A percentile compares a stretch with the other conserved stretches of the same genome.
phyloP scores from a whole-genome alignment of 1,139 yeast genomes.

The Suhomyces wounanorum region DNA sequence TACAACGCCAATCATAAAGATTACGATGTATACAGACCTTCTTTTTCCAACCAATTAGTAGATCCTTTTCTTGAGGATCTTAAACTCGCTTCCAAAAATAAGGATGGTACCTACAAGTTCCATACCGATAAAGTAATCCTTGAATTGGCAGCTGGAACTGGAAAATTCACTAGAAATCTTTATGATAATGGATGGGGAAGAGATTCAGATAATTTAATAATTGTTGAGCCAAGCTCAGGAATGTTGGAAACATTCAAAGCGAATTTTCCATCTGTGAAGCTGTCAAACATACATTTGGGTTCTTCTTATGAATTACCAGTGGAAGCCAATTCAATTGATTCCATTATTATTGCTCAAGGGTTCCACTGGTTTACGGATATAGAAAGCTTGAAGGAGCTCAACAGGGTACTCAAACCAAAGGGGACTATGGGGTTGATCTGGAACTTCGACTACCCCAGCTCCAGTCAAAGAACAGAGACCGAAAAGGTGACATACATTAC shows the following conservation, averaged over 20 bases:
- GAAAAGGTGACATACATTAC: constrained; percentile 12
- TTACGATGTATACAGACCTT: constrained; percentile 61
- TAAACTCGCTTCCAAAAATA: constrained; percentile 24
- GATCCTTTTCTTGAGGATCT: constrained; percentile 45
- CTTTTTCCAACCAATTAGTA: constrained; percentile 51
- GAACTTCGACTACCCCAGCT: constrained; percentile 53
- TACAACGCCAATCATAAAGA: constrained; percentile 55
- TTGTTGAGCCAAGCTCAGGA: constrained; percentile 63
- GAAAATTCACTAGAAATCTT: constrained; percentile 58
- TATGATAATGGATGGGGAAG: constrained; percentile 41
- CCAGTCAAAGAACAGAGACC: constrained; percentile 10
- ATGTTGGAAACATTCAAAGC: constrained; percentile 52
- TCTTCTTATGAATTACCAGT: constrained; percentile 54
- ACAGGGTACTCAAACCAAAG: constrained; percentile 49
- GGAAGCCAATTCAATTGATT: constrained; percentile 48
- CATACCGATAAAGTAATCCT: constrained; percentile 36
- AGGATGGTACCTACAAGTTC: constrained; percentile 15
- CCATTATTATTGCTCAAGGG: constrained; percentile 63
- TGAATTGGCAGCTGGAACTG: constrained; percentile 68
- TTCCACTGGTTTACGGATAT: constrained; percentile 68
- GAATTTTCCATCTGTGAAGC: constrained; percentile 50
- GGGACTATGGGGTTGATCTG: constrained; percentile 60
- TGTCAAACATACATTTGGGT: constrained; percentile 31
- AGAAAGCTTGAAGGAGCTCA: constrained; percentile 50
- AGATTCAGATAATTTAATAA: constrained; percentile 32